Conservation (phyloP, 2,329 filamentous ascomycete genomes). For the Cladorrhinum sp. region DNA sequence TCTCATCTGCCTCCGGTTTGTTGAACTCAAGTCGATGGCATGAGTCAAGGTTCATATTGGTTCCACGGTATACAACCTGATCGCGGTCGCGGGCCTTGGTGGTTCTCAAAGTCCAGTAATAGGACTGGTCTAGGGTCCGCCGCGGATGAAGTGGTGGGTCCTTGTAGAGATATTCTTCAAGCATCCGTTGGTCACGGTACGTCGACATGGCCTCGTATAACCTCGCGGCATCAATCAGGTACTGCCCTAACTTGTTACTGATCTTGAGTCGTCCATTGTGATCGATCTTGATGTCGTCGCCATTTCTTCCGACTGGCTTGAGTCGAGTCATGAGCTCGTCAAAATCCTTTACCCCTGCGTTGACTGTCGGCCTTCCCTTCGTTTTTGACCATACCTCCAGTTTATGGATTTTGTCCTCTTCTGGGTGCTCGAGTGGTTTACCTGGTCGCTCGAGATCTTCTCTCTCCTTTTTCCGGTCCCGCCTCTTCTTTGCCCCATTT, state of each 20-base stretch:
- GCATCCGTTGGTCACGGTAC: slow-evolving; percentile 34
- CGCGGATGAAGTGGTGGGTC: slow-evolving; percentile 40
- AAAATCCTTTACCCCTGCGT: not conserved
- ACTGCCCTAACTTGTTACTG: slow-evolving; percentile 25
- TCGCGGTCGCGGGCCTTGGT: slow-evolving; percentile 40
- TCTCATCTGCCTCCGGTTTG: not conserved
- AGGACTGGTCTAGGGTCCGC: slow-evolving; percentile 44
- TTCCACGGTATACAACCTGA: slow-evolving; percentile 37
- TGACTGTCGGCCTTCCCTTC: not conserved
- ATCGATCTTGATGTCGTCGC: not conserved
- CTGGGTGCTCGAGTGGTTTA: not conserved
- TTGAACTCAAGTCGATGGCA: slow-evolving; percentile 5
- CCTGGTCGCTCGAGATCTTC: not conserved
- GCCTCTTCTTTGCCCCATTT: not conserved
- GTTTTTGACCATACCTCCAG: not conserved
- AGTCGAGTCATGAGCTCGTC: not conserved
- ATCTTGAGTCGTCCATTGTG: not conserved
- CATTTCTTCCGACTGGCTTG: not conserved
- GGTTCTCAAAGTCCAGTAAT: slow-evolving; percentile 28
- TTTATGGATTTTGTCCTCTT: not conserved
- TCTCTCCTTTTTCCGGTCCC: not conserved
- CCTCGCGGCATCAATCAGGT: slow-evolving; percentile 33
- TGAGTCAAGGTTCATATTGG: slow-evolving; percentile 8
- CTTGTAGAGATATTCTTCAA: slow-evolving; percentile 32
- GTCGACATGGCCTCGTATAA: slow-evolving; percentile 36